These are phyloP conservation scores for Nicotiana benthamiana DNA, from an alignment of 257 asterid species.

Conservation along the genomic window DNA sequence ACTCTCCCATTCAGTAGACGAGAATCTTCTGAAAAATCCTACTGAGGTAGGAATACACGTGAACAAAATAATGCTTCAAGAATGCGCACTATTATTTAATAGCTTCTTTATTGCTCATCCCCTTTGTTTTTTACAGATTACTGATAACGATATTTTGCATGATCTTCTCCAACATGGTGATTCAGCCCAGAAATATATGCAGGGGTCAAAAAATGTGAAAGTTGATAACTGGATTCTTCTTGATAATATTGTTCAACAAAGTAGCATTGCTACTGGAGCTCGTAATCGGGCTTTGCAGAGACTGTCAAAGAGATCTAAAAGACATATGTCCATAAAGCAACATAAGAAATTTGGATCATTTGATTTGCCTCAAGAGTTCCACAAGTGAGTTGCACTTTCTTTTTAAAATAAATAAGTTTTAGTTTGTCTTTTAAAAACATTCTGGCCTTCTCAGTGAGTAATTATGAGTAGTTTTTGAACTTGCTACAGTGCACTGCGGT, in stretches of 20 bases:
- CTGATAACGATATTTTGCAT: constrained; percentile 51
- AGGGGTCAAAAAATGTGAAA: constrained; percentile 65
- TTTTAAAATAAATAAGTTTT: background rate
- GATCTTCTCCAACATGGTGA: constrained; percentile 79
- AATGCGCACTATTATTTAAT: background rate
- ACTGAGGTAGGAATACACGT: constrained; percentile 33
- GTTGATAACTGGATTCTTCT: constrained; percentile 78
- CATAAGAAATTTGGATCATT: constrained; percentile 56
- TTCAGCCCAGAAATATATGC: constrained; percentile 66
- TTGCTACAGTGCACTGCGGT: background rate
- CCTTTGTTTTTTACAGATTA: constrained; percentile 27
- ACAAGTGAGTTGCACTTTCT: constrained; percentile 42
- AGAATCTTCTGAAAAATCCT: constrained; percentile 42
- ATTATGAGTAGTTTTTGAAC: background rate
- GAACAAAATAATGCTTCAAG: background rate
- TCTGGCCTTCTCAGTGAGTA: background rate
- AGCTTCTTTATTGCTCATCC: constrained; percentile 5
- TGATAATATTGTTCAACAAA: constrained; percentile 59
- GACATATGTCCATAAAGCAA: constrained; percentile 63
- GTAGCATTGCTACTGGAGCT: constrained; percentile 21
- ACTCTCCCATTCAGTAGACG: constrained; percentile 53
- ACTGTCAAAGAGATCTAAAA: constrained; percentile 66
- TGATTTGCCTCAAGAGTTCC: constrained; percentile 55
- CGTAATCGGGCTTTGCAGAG: constrained; percentile 25
- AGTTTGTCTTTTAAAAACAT: background rate